phyloP scores from a whole-genome alignment of 805 yeast species.

The Starmera quercuum region DNA sequence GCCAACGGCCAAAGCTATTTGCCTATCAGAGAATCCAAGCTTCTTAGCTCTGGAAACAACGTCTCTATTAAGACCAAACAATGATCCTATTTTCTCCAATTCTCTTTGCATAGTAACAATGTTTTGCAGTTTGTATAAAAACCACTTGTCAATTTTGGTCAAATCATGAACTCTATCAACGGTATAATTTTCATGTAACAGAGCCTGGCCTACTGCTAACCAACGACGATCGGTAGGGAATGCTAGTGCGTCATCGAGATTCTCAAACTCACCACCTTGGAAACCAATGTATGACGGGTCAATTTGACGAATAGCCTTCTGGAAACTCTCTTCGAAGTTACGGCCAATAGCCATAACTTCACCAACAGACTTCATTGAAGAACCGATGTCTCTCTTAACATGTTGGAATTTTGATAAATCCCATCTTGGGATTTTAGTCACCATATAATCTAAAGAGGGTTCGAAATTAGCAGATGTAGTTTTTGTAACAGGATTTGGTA shows the following conservation, averaged over 20 bases:
- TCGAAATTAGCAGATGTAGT: slow-evolving; percentile 95
- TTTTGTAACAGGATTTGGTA: slow-evolving; percentile 94
- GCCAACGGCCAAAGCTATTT: slow-evolving; percentile 73
- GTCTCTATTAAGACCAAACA: slow-evolving; percentile 58
- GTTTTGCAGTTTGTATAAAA: slow-evolving; percentile 85
- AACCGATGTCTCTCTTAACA: slow-evolving; percentile 88
- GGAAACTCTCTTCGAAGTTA: slow-evolving; percentile 94
- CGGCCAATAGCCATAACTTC: slow-evolving; percentile 99
- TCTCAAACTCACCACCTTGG: slow-evolving; percentile 78
- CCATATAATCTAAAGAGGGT: slow-evolving; percentile 94
- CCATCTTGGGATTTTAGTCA: slow-evolving; percentile 98
- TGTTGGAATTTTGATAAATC: slow-evolving; percentile 93
- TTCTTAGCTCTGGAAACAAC: slow-evolving; percentile 76
- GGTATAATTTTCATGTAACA: slow-evolving; percentile 82
- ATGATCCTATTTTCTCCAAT: slow-evolving; percentile 55
- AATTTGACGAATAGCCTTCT: slow-evolving; percentile 93
- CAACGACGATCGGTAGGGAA: slow-evolving; percentile 95
- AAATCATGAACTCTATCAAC: slow-evolving; percentile 90
- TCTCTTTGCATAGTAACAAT: slow-evolving; percentile 84
- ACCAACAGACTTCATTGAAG: slow-evolving; percentile 98
- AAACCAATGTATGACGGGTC: slow-evolving; percentile 88
- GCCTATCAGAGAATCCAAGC: slow-evolving; percentile 92
- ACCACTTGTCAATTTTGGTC: slow-evolving; percentile 94
- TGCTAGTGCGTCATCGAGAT: slow-evolving; percentile 67
- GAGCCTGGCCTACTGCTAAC: slow-evolving; percentile 97